Base-by-base conservation (phyloP, 352 stramenopile species). In the Pythium aristosporum region DNA sequence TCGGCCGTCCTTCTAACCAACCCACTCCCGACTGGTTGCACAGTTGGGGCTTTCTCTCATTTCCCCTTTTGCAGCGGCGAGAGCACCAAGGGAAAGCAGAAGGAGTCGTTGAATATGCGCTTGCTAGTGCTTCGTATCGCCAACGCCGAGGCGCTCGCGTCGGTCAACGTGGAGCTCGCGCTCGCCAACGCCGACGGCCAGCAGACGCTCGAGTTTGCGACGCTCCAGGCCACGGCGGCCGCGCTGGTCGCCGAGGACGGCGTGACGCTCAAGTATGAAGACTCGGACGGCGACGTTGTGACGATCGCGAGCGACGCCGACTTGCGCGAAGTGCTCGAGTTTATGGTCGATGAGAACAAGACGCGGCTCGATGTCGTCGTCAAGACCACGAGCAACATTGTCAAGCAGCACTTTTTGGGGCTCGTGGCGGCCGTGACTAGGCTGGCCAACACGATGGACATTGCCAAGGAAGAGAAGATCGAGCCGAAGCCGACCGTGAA, bases 221-320 rank as follows among this genome's bases (percentile, higher is more conserved):
- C 53, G 46, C 57, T 84, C 7, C 57, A 61, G n/a, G 60, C 52
- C 34, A 67, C 43, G 16, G 67, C 68, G 20, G 68, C 64, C 9
- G 56, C 54, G 20, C 51, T 74, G 37, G 28, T 74, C 18, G 67
- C 34, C 13, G 63, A 67, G 32, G 72, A 69, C 44, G 23, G 47
- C 25, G 42, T 82, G 65, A 47, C 67, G 25, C 56, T 86, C 15
- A 75, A 73, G 48, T 89, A 89, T 62, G 72, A 69, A 51, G 80
- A 89, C 67, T 80, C 71, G 50, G 80, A 87, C 48, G 77, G 78
- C 12, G 80, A 89, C 55, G 43, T 73, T 23, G 78, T 89, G 36
- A 87, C 80, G 56, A 77, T 89, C 30, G 74, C 68, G 1, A 75
- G 68, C 54, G 74, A 86, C 57, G 67, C 71, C 18, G 80, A 89